These are phyloP conservation scores for Asclepias syriaca DNA, from an alignment of 257 asterid genomes.

Conservation along the genomic window DNA sequence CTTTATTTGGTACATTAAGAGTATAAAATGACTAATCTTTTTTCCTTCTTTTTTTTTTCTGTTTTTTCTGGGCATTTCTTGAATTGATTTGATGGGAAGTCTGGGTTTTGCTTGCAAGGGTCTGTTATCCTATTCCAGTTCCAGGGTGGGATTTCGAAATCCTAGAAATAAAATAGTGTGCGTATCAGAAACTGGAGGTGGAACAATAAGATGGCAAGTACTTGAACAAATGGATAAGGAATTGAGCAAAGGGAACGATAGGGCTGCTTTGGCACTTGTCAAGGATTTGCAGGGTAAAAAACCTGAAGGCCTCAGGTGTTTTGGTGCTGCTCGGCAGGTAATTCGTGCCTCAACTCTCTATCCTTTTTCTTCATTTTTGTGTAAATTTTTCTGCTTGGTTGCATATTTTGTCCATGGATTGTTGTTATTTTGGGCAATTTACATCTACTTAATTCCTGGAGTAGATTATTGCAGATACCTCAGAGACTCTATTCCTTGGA, in stretches of 20 bases:
- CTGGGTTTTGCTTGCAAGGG: slow-evolving; percentile 9
- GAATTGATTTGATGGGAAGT: slow-evolving; percentile 20
- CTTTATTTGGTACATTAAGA: background rate
- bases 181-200: slow-evolving; percentile 14
- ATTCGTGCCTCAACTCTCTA: slow-evolving; percentile 16
- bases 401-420: no score
- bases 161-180: slow-evolving; percentile 9
- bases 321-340: slow-evolving; percentile 85
- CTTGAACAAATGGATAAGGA: slow-evolving; percentile 79
- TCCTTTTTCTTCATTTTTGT: no score
- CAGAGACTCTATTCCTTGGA: slow-evolving; percentile 91
- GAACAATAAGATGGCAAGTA: slow-evolving; percentile 26
- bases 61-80: background rate
- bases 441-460: slow-evolving; percentile 15
- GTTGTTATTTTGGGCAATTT: background rate
- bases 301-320: slow-evolving; percentile 67
- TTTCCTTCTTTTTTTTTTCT: no score
- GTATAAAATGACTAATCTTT: background rate
- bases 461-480: slow-evolving; percentile 69
- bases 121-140: slow-evolving; percentile 10
- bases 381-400: no score
- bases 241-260: slow-evolving; percentile 64
- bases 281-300: slow-evolving; percentile 54
- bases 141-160: slow-evolving; percentile 14
- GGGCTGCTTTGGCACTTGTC: slow-evolving; percentile 64